Base-by-base conservation (phyloP, 23 red algal species). In the Gracilaria gracilis region DNA sequence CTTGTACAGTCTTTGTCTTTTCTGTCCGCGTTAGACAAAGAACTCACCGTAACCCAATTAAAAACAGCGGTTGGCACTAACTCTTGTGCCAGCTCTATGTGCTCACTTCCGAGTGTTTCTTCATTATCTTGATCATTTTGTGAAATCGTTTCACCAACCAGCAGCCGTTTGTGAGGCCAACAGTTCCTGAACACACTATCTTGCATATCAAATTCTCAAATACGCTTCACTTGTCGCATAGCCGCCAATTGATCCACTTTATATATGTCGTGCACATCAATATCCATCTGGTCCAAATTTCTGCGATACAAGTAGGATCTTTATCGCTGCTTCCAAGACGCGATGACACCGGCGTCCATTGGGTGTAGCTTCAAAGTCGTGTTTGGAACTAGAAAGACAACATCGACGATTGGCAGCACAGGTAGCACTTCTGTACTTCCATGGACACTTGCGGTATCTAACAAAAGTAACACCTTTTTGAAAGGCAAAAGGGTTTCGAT, bases 321-420 rank as follows among this genome's bases (percentile, higher is more conserved):
- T 6, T 74, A 74, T 74, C 67, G 21, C 14, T n/a, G 2, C 39
- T 74, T 74, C 19, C 8, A 21, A 2, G 9, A 74, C 6, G 25
- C 67, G 29, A 40, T 74, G 3, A 16, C 23, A 3, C 25, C 23
- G 2, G 67, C 67, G 29, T 74, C 67, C 67, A 74, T 74, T 25
- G 39, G 36, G 2, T 74, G 67, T 74, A 74, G 4, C 23, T 74
- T 74, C 15, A 21, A 74, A 17, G 67, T 74, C 24, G 67, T 74
- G 67, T 74, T 46, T 4, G 17, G 9, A 20, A 21, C 9, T 4
- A 74, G 24, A 21, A 74, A 74, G 6, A 74, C 2, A 40, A 74
- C 67, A 15, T 74, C 42, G 42, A 46, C 42, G 42, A 7, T 46
- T 4, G 5, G 2, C 17, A 74, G 9, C 20, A 21, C 34, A n/a